These are phyloP conservation scores for Apophysomyces trapeziformis DNA, from an alignment of 371 early-diverging fungal genomes.

Conservation along the genomic window DNA sequence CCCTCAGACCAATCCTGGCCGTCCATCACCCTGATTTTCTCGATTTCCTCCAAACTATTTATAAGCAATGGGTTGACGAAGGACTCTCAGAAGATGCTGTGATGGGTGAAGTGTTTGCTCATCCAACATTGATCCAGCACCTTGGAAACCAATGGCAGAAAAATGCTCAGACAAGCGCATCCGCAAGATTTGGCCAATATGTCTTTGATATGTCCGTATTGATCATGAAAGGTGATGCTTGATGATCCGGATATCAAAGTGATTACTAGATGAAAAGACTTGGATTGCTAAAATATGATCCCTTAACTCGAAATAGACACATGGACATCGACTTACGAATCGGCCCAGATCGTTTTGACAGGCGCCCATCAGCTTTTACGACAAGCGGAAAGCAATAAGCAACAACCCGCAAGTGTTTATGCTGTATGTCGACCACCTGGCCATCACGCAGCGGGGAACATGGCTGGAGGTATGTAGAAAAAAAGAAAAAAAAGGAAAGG, in stretches of 20 bases:
- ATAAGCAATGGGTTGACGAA: conserved; percentile 59
- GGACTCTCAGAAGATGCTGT: conserved; percentile 65
- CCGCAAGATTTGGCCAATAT: conserved; percentile 46
- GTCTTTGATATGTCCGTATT: conserved; percentile 64
- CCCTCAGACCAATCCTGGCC: conserved; percentile 56
- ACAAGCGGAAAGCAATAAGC: conserved; percentile 16
- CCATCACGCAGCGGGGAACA: conserved; percentile 60
- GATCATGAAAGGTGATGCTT: conserved; percentile 53
- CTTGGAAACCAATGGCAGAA: conserved; percentile 41
- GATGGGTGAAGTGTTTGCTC: conserved; percentile 61
- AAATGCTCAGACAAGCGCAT: conserved; percentile 21
- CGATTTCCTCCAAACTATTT: conserved; percentile 59
- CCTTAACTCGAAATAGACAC: conserved; percentile 48
- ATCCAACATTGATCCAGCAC: conserved; percentile 29
- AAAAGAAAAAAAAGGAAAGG: neutral
- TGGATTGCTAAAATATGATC: neutral
- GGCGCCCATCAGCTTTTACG: conserved; percentile 57
- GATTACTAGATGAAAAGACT: neutral
- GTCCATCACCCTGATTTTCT: conserved; percentile 67
- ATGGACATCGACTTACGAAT: conserved; percentile 66
- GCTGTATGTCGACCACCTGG: conserved; percentile 76
- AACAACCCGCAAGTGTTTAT: conserved; percentile 47
- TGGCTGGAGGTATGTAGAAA: conserved; percentile 49
- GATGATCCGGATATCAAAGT: too few species aligned
- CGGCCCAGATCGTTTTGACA: conserved; percentile 69